These are phyloP conservation scores for Karstenula rhodostoma DNA, from an alignment of 2,329 filamentous ascomycete genomes.

Conservation along the genomic window DNA sequence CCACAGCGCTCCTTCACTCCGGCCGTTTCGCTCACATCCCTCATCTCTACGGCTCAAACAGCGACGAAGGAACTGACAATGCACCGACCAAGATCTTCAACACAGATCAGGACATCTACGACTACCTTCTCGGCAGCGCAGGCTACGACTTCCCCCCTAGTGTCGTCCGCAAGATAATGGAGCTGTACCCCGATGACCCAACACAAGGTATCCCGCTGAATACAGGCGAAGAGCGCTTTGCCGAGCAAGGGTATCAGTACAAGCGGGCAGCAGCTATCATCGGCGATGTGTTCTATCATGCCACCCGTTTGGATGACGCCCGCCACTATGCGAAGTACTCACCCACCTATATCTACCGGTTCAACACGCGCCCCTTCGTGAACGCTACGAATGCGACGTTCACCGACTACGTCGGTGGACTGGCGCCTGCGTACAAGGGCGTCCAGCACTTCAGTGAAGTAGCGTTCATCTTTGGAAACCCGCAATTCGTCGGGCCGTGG, in stretches of 20 bases:
- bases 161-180: conserved; percentile 42
- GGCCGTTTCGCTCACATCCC: conserved; percentile 71
- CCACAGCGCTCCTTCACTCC: conserved; percentile 62
- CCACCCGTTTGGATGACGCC: conserved; percentile 56
- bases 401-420: conserved; percentile 56
- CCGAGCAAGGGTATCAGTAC: conserved; percentile 55
- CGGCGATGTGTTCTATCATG: conserved; percentile 66
- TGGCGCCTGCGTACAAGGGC: conserved; percentile 53
- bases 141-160: conserved; percentile 42
- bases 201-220: conserved; percentile 44
- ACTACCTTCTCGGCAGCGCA: conserved; percentile 44
- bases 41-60: conserved; percentile 70
- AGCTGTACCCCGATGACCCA: conserved; percentile 47
- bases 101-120: conserved; percentile 60
- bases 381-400: conserved; percentile 34
- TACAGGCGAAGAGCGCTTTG: conserved; percentile 41
- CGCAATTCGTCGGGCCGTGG: conserved; percentile 47
- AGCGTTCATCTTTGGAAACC: conserved; percentile 57
- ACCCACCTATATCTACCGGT: conserved; percentile 67
- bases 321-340: conserved; percentile 58
- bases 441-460: conserved; percentile 64
- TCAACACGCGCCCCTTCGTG: conserved; percentile 58
- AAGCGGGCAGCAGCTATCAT: conserved; percentile 61
- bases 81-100: conserved; percentile 62
- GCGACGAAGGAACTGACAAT: conserved; percentile 71